Evolutionary conservation across 768 basidiomycete species (phyloP).

Genomic region (Termitomyces sp.): DNA sequence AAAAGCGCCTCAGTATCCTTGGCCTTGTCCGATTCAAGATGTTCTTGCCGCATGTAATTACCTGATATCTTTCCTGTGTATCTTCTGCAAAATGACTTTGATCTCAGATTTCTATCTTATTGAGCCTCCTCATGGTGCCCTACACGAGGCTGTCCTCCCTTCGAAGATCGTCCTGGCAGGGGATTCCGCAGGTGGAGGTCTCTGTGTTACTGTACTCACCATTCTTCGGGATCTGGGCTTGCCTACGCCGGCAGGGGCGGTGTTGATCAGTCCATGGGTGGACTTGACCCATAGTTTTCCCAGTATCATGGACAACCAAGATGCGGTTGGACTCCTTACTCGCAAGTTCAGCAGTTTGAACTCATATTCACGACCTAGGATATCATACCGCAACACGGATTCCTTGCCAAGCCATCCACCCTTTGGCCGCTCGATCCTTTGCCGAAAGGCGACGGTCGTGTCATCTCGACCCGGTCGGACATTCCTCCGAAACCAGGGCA

Average conservation of each 20-base stretch:
- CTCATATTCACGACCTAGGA: constrained; percentile 37
- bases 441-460: constrained; percentile 17
- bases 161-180: background rate
- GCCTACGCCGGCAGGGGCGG: constrained; percentile 70
- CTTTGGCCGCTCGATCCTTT: constrained; percentile 51
- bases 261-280: constrained; percentile 79
- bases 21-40: constrained; percentile 76
- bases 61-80: constrained; percentile 19
- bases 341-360: background rate
- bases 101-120: background rate
- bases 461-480: background rate
- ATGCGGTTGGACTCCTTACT: background rate
- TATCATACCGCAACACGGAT: constrained; percentile 61
- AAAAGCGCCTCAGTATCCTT: constrained; percentile 83
- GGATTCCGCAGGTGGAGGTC: background rate
- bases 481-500: background rate
- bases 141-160: background rate
- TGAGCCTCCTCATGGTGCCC: background rate
- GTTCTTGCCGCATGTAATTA: constrained; percentile 66
- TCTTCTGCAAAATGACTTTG: background rate
- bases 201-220: constrained; percentile 21
- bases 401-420: constrained; percentile 55
- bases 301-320: constrained; percentile 46
- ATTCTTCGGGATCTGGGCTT: constrained; percentile 67
- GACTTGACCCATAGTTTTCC: constrained; percentile 87